A percentile compares a stretch with the other conserved stretches of the same genome.
These are phyloP conservation scores for Xylariaceae sp. DNA, from an alignment of 2,329 filamentous ascomycete species.

Conservation along the genomic window DNA sequence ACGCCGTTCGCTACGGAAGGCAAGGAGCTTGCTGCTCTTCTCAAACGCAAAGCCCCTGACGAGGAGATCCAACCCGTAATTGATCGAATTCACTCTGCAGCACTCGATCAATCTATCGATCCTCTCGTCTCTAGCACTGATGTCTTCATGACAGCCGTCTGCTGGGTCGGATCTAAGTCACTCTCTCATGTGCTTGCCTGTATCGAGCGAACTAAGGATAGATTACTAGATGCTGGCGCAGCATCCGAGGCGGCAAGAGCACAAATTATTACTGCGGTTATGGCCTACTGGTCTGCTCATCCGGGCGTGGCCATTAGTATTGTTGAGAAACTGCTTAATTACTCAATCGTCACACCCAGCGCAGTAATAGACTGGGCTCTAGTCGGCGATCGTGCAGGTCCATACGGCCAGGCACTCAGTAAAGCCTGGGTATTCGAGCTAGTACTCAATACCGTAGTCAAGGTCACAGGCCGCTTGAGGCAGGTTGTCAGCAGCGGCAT, in stretches of 20 bases:
- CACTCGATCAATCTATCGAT: constrained; percentile 71
- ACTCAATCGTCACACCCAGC: constrained; percentile 85
- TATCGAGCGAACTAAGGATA: constrained; percentile 92
- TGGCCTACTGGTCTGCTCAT: constrained; percentile 91
- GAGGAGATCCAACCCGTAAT: constrained; percentile 85
- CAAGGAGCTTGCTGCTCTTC: constrained; percentile 75
- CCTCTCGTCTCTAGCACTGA: constrained; percentile 87
- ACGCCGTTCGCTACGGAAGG: constrained; percentile 84
- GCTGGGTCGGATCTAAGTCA: constrained; percentile 92
- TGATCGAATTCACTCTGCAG: constrained; percentile 78
- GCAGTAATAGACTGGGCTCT: constrained; percentile 91
- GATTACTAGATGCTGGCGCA: constrained; percentile 77
- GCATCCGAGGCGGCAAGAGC: constrained; percentile 74
- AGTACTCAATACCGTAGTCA: constrained; percentile 82
- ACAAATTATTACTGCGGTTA: constrained; percentile 89
- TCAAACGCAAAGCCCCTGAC: constrained; percentile 82
- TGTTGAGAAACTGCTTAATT: constrained; percentile 95
- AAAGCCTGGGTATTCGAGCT: constrained; percentile 85
- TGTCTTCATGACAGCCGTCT: constrained; percentile 90
- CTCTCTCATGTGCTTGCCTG: constrained; percentile 93
- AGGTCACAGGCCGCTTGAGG: constrained; percentile 84
- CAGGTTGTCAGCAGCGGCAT: constrained; percentile 72
- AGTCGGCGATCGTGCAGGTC: constrained; percentile 52
- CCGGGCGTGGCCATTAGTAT: constrained; percentile 91
- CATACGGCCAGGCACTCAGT: constrained; percentile 69